Conservation (phyloP, 805 yeast species). For the Ogataea parapolymorpha region DNA sequence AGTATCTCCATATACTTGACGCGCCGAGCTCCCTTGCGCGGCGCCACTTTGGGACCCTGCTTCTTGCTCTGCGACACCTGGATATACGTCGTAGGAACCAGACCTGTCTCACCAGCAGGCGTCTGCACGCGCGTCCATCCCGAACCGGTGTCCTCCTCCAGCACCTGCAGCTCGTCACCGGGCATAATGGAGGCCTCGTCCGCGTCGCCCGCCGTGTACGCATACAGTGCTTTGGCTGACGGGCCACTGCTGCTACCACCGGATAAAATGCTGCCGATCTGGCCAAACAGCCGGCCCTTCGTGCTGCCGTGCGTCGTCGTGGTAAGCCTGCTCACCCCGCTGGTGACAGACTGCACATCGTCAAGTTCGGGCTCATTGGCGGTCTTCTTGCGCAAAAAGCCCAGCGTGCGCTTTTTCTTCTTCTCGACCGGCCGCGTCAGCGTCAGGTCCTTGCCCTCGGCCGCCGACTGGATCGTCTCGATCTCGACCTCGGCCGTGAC, state of each 20-base stretch:
- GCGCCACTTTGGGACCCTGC: conserved; percentile 71
- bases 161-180: conserved; percentile 59
- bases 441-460: conserved; percentile 69
- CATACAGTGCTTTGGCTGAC: conserved; percentile 52
- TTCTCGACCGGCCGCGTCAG: conserved; percentile 48
- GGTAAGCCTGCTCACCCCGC: conserved; percentile 28
- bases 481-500: conserved; percentile 81
- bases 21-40: conserved; percentile 67
- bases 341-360: conserved; percentile 27
- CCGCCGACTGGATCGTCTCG: conserved; percentile 83
- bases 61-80: conserved; percentile 41
- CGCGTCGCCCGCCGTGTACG: conserved; percentile 62
- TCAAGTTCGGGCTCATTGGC: conserved; percentile 21
- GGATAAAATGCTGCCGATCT: conserved; percentile 20
- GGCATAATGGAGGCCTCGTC: conserved; percentile 67
- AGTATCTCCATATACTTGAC: conserved; percentile 63
- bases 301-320: conserved; percentile 19
- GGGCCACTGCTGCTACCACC: conserved; percentile 7
- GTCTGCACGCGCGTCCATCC: conserved; percentile 83
- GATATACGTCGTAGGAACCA: conserved; percentile 83
- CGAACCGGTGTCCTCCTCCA: conserved; percentile 76
- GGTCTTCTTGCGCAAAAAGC: conserved; percentile 24
- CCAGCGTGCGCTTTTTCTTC: conserved; percentile 60
- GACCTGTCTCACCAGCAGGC: conserved; percentile 51
- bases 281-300: conserved; percentile 28